Base-by-base conservation (phyloP, 306 rosid genomes). In the Cyclanthera cordifolia region DNA sequence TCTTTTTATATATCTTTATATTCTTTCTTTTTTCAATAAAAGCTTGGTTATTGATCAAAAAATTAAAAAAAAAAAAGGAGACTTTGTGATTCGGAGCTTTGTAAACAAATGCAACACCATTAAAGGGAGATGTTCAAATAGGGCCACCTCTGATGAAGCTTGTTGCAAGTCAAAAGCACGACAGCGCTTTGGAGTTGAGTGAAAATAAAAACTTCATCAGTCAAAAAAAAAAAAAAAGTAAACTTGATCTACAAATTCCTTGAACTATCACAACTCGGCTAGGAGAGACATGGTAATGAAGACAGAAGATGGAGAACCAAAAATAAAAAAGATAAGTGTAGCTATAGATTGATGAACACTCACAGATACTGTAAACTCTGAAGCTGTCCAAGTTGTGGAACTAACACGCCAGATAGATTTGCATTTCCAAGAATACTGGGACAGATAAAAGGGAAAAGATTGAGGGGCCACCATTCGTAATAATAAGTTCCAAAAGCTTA, bases 361-460 rank as follows among this genome's bases (percentile, higher is more conserved):
- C 82, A 93, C 99, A 93, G 82, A 88, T 93, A 93, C 80, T 93
- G 97, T 70, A 93, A 84, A 74, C 81, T 86, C 50, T 53, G 0
- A 53, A 93, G 95, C 74, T 75, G 78, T 6, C 99, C 97, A 66
- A 93, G 99, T 52, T 85, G 81, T 25, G 87, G 23, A 74, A 86
- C 99, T 78, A 93, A 77, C 69, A 16, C 54, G 75, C 99, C 97
- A 20, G 94, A 76, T 72, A 93, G 91, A 50, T 87, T 88, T 55
- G 99, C 99, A 82, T 87, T 93, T 73, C 96, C 97, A 70, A 93
- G 97, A 83, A 87, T 95, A 74, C 99, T 93, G 86, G 16, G n/a
- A 27, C 39, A 71, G 58, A 19, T 17, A 13, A 43, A 72, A 3
- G 75, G 52, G n/a, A 45, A 57, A 43, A 8, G 10, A 10, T 57